Base-by-base conservation (phyloP, 805 yeast species). In the Monosporozyma aerobia region DNA sequence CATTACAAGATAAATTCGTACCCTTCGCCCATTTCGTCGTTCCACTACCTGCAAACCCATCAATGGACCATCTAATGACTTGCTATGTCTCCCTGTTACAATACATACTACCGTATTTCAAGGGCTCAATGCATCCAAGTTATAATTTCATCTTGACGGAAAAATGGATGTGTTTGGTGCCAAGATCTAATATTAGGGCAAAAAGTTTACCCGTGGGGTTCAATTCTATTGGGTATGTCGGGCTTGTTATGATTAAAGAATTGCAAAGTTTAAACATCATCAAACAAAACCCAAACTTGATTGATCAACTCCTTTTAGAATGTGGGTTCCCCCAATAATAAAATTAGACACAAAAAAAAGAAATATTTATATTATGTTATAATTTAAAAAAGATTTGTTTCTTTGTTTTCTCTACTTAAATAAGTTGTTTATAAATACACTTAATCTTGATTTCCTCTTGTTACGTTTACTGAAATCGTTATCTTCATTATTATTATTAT, bases 1-100 rank as follows among this genome's bases (percentile, higher is more conserved):
- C 95, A 4, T 67, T 85, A 51, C 79, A 77, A 56, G 78, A 80
- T 62, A 69, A 74, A 13, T 72, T 75, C n/a, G 71, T 86, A 29
- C 81, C 90, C 9, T 88, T 86, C 70, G 89, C 95, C 11, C 96
- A 94, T 71, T 90, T 77, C 65, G 79, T 86, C 19, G 79, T 83
- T 14, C 87, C 85, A 44, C 68, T 72, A 16, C 25, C 23, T 5
- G 9, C n/a, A 14, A 16, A 32, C 11, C 29, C 48, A 45, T 13
- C 39, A 5, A 16, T 13, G 7, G 35, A 30, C 19, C 16, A 45
- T 16, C 72, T 90, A 56, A 82, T 87, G 0, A 72, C 85, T 75
- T 75, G 80, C 40, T 92, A 85, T 68, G 78, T 85, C 51, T 77
- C 87, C 6, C 73, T 90, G 25, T 71, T 92, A 59, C 86, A 87